phyloP scores from a whole-genome alignment of 306 rosid species.

The Trifolium dubium region DNA sequence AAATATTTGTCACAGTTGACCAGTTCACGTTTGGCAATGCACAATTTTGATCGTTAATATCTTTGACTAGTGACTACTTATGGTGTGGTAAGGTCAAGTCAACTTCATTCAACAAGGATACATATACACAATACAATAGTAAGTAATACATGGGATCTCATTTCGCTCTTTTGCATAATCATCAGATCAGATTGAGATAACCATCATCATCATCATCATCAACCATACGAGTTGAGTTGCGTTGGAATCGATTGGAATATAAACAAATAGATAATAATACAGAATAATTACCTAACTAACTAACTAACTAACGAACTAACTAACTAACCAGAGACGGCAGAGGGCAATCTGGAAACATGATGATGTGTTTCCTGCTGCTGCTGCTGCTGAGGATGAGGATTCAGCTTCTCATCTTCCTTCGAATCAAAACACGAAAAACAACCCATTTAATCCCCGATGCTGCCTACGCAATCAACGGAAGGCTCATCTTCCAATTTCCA shows the following conservation, averaged over 20 bases:
- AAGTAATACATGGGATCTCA: slow-evolving; percentile 39
- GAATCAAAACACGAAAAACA: slow-evolving; percentile 96
- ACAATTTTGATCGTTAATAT: too few species aligned
- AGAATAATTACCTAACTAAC: slow-evolving; percentile 33
- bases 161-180: not conserved
- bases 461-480: slow-evolving; percentile 1
- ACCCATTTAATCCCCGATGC: slow-evolving; percentile 53
- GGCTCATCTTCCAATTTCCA: slow-evolving; percentile 26
- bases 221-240: not conserved
- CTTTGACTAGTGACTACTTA: too few species aligned
- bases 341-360: slow-evolving; percentile 71
- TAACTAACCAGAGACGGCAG: slow-evolving; percentile 68
- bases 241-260: slow-evolving; percentile 17
- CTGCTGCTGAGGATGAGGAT: slow-evolving; percentile 69
- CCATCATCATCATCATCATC: too few species aligned
- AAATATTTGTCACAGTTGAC: too few species aligned
- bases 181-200: slow-evolving; percentile 48
- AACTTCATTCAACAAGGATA: not conserved
- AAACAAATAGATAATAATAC: not conserved
- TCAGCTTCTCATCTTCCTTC: slow-evolving; percentile 84
- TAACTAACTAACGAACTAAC: slow-evolving; percentile 68
- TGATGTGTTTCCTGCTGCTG: slow-evolving; percentile 52
- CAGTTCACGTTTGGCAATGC: too few species aligned
- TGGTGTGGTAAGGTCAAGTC: too few species aligned
- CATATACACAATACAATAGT: not conserved